phyloP scores from a whole-genome alignment of 129 eudicot genomes.

The Lactuca saligna region DNA sequence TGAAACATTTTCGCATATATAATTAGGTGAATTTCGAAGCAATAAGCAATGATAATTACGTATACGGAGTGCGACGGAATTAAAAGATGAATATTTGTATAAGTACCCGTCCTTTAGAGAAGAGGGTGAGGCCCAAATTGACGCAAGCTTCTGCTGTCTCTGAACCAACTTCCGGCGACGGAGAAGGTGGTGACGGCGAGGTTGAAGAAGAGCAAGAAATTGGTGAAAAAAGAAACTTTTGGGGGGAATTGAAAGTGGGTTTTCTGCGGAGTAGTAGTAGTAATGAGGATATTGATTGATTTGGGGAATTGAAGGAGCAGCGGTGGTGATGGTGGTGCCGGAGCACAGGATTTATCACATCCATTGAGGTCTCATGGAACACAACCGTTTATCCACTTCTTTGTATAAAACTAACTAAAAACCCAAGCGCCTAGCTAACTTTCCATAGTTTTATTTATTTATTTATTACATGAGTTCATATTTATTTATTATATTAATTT shows the following conservation, averaged over 20 bases:
- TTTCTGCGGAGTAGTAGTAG: conserved; percentile 17
- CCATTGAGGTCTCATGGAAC: conserved; percentile 48
- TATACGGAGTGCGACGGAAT: background rate
- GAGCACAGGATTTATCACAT: conserved; percentile 36
- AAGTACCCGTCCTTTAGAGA: conserved; percentile 83
- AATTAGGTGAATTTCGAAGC: background rate
- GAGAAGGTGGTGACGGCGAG: conserved; percentile 45
- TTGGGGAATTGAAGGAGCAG: conserved; percentile 20
- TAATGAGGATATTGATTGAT: conserved; percentile 12
- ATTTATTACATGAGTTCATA: too few species aligned
- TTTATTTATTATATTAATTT: too few species aligned
- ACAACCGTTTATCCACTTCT: conserved; percentile 42
- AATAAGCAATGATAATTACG: background rate
- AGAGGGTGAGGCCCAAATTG: conserved; percentile 77
- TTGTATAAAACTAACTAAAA: conserved; percentile 1
- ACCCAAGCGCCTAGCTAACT: too few species aligned
- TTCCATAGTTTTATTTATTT: too few species aligned
- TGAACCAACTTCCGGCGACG: conserved; percentile 46
- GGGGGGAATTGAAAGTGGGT: conserved; percentile 23
- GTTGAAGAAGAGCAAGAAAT: conserved; percentile 58
- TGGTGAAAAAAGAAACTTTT: conserved; percentile 26
- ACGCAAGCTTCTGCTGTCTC: conserved; percentile 81
- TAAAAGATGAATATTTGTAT: background rate
- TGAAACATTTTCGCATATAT: background rate
- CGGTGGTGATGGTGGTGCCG: conserved; percentile 33